These are phyloP conservation scores for Trametes meyenii DNA, from an alignment of 768 basidiomycete species.

Conservation along the genomic window DNA sequence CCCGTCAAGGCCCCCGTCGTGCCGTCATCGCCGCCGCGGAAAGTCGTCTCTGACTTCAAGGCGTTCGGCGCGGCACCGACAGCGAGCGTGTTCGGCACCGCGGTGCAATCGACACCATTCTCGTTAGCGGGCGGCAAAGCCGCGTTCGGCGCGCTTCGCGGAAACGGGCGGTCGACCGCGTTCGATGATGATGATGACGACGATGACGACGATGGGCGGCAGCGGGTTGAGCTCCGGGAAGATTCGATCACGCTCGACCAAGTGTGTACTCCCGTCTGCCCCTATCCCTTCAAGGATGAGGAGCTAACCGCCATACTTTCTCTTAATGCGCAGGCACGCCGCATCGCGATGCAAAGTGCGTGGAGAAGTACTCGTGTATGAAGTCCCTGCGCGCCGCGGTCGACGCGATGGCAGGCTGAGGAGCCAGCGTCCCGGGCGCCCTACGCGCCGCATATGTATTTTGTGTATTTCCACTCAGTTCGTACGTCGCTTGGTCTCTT, in stretches of 20 bases:
- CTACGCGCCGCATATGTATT: neutral
- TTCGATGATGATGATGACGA: constrained; percentile 73
- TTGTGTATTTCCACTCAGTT: constrained; percentile 6
- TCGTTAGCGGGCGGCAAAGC: constrained; percentile 79
- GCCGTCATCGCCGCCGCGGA: constrained; percentile 73
- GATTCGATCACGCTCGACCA: constrained; percentile 93
- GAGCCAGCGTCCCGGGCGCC: neutral
- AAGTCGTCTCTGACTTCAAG: constrained; percentile 87
- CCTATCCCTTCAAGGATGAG: neutral
- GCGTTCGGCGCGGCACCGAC: constrained; percentile 77
- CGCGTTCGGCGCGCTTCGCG: constrained; percentile 80
- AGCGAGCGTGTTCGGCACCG: constrained; percentile 82
- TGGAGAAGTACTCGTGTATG: constrained; percentile 74
- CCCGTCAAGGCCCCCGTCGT: constrained; percentile 27
- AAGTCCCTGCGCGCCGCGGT: constrained; percentile 12
- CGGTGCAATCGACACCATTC: constrained; percentile 80
- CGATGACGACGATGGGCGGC: constrained; percentile 57
- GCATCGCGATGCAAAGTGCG: constrained; percentile 88
- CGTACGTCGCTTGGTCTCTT: constrained; percentile 2
- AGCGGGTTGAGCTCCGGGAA: constrained; percentile 77
- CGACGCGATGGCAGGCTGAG: neutral
- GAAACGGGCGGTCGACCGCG: constrained; percentile 39
- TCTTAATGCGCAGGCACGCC: constrained; percentile 67
- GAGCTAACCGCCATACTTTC: constrained; percentile 1
- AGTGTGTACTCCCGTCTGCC: constrained; percentile 46